phyloP scores from a whole-genome alignment of 371 early-diverging fungal species.

The Parasitella parasitica region DNA sequence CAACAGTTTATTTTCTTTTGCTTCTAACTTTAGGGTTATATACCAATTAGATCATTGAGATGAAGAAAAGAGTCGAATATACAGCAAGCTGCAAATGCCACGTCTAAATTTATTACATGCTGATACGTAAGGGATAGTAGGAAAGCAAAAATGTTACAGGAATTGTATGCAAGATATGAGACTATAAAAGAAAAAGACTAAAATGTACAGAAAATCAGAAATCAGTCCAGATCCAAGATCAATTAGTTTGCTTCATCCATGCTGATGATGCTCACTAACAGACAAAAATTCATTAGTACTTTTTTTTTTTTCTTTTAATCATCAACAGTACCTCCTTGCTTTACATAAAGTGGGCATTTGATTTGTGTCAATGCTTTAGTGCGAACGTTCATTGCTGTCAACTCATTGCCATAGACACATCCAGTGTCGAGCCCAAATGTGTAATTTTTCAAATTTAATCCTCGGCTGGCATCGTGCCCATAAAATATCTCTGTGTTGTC shows the following conservation, averaged over 20 bases:
- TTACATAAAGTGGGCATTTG: constrained; percentile 19
- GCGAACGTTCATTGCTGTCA: constrained; percentile 56
- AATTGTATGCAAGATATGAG: too few relatives aligned
- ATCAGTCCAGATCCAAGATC: too few relatives aligned
- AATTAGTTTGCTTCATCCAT: neutral
- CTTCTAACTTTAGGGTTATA: too few relatives aligned
- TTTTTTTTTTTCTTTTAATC: neutral
- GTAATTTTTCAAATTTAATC: constrained; percentile 50
- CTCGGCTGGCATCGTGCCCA: constrained; percentile 70
- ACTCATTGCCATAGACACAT: constrained; percentile 63
- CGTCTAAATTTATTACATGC: too few relatives aligned
- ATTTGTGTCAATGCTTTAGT: constrained; percentile 35
- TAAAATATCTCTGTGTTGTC: constrained; percentile 48
- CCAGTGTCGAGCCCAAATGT: constrained; percentile 70
- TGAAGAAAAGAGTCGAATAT: too few relatives aligned
- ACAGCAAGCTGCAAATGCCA: too few relatives aligned
- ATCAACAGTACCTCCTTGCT: neutral
- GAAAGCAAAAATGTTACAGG: too few relatives aligned
- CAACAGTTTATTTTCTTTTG: too few relatives aligned
- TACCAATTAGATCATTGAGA: too few relatives aligned
- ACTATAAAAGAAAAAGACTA: too few relatives aligned
- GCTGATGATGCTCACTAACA: neutral
- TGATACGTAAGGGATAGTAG: too few relatives aligned
- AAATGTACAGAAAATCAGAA: too few relatives aligned
- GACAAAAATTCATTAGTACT: neutral